A percentile compares a stretch with the other conserved stretches of the same genome.
These are phyloP conservation scores for Nigrospora oryzae DNA, from an alignment of 2,329 filamentous ascomycete genomes.

Conservation along the genomic window DNA sequence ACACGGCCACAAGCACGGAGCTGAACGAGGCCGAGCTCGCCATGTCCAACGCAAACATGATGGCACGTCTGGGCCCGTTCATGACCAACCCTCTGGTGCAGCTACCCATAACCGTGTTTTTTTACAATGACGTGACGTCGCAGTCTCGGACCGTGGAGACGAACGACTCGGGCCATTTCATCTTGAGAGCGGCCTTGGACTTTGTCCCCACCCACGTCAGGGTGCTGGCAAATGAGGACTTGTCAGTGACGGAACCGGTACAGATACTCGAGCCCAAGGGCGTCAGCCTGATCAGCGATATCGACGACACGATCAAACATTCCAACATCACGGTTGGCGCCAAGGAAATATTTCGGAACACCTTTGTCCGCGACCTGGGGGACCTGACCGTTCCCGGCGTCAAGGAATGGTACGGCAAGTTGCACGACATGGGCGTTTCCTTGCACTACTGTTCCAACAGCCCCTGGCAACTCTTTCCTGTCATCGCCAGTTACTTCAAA, in stretches of 20 bases:
- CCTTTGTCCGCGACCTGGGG: slow-evolving; percentile 81
- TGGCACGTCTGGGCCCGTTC: slow-evolving; percentile 83
- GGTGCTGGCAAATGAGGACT: slow-evolving; percentile 74
- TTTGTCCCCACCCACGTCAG: slow-evolving; percentile 88
- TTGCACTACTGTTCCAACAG: slow-evolving; percentile 99
- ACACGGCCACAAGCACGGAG: slow-evolving; percentile 30
- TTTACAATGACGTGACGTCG: slow-evolving; percentile 80
- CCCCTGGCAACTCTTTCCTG: slow-evolving; percentile 93
- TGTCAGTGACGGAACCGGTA: slow-evolving; percentile 75
- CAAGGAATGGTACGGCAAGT: slow-evolving; percentile 74
- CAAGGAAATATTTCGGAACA: slow-evolving; percentile 92
- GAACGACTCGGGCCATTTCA: slow-evolving; percentile 84
- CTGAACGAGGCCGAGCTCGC: slow-evolving; percentile 70
- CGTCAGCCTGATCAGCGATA: slow-evolving; percentile 91
- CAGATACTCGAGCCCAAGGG: slow-evolving; percentile 69
- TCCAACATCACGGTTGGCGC: slow-evolving; percentile 84
- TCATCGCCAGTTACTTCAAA: slow-evolving; percentile 78
- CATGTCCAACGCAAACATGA: slow-evolving; percentile 76
- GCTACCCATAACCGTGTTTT: slow-evolving; percentile 82
- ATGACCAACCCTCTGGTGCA: slow-evolving; percentile 74
- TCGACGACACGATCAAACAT: slow-evolving; percentile 95
- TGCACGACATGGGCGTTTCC: slow-evolving; percentile 73
- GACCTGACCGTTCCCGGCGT: slow-evolving; percentile 70
- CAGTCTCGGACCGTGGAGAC: slow-evolving; percentile 80
- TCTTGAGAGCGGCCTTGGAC: slow-evolving; percentile 68